Base-by-base conservation (phyloP, 1,284 basidiomycete species). In the Mrakiaceae sp. region DNA sequence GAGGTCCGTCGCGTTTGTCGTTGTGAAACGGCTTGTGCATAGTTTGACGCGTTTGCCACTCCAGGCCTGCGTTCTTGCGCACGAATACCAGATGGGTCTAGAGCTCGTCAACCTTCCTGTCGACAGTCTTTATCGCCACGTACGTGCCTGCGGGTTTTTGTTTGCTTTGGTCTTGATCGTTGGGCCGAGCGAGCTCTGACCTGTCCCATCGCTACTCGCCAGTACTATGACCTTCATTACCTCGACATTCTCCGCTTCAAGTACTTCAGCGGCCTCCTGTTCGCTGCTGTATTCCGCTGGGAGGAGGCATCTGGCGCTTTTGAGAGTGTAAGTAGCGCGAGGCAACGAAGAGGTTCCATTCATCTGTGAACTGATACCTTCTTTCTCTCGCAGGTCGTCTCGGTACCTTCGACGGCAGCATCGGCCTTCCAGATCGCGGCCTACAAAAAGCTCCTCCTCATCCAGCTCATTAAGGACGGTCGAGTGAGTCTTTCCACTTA, bases 391-490 rank as follows among this genome's bases (percentile, higher is more conserved):
- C 64, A 77, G 72, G 72, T 84, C 67, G 83, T 87, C 47, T 84
- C 83, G 48, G 82, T 84, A 54, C 90, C 90, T 0, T 84, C 84
- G 0, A 78, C 81, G 0, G 79, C 78, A 1, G 81, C 84, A 0
- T 81, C 83, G 1, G 83, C 85, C 3, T 79, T 93, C 5, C 90
- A 94, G 72, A 74, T 90, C 69, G 90, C 92, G 70, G 90, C 90
- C 0, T 79, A 87, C 72, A 93, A 93, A 79, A 90, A 91, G 75
- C 76, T 89, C 51, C 75, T 82, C 7, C 78, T 92, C 5, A 81
- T 89, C 6, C 88, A 90, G 70, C 75, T 92, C 42, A 85, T 92
- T 60, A 76, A 81, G 12, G 79, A 83, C 66, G 90, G 88, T 49
- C 83, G 84, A 27, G 27, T 27, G 27, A 27, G 27, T 78, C 85